Conservation (phyloP, 75 land plant species). For the Cupressus sempervirens region DNA sequence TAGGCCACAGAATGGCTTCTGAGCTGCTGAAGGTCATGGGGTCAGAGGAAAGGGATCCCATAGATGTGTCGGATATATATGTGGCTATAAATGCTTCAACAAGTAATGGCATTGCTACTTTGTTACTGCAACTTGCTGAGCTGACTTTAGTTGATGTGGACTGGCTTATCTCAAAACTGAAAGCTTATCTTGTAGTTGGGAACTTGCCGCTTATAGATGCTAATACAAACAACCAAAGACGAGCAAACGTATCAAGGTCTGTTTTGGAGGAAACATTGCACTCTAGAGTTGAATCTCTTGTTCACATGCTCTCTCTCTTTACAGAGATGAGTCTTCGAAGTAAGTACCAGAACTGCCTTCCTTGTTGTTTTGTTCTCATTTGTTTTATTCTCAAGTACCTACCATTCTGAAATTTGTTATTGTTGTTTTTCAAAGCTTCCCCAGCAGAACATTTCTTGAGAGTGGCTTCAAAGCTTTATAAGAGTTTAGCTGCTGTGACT, state of each 20-base stretch:
- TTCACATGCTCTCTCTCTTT: conserved; percentile 56
- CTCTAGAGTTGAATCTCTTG: conserved; percentile 54
- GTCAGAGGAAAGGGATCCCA: conserved; percentile 38
- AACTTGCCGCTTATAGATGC: not conserved
- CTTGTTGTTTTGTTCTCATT: not conserved
- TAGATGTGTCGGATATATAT: conserved; percentile 44
- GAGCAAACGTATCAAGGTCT: conserved; percentile 12
- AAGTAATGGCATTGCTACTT: conserved; percentile 35
- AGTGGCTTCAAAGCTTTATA: conserved; percentile 63
- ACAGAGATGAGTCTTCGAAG: conserved; percentile 65
- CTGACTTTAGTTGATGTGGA: conserved; percentile 49
- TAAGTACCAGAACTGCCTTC: conserved; percentile 18
- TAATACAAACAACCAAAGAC: not conserved
- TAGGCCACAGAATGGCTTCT: conserved; percentile 48
- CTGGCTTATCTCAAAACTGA: conserved; percentile 64
- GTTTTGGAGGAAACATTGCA: conserved; percentile 55
- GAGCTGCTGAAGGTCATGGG: conserved; percentile 63
- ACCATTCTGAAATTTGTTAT: not conserved
- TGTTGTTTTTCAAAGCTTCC: conserved; percentile 42
- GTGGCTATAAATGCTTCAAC: conserved; percentile 60
- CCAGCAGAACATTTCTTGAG: conserved; percentile 74
- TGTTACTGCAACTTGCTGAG: conserved; percentile 52
- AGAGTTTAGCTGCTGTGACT: conserved; percentile 71
- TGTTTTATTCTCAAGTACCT: not conserved
- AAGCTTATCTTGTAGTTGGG: conserved; percentile 17